These are phyloP conservation scores for Euryodendron excelsum DNA, from an alignment of 148 eudicot genomes.

Conservation along the genomic window DNA sequence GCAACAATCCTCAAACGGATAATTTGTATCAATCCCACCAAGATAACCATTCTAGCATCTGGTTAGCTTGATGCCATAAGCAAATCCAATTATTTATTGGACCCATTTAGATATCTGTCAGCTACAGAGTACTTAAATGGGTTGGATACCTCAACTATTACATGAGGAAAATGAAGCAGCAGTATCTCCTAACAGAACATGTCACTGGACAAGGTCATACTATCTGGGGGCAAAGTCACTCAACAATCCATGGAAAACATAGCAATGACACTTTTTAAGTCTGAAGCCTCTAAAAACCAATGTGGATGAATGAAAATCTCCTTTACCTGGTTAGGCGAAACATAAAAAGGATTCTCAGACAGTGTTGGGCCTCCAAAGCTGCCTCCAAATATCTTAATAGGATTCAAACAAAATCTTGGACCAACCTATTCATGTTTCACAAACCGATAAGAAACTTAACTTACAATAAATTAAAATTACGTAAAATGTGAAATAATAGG, in stretches of 20 bases:
- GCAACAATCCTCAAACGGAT: not conserved
- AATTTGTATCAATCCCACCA: not conserved
- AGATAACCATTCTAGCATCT: not conserved
- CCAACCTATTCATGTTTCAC: conserved; percentile 58
- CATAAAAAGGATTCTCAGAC: conserved; percentile 85
- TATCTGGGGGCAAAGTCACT: not conserved
- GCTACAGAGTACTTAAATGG: conserved; percentile 1
- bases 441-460: not conserved
- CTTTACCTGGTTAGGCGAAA: conserved; percentile 90
- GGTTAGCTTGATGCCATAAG: not conserved
- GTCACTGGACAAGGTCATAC: too few species aligned
- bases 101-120: not conserved
- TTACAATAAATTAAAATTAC: not conserved
- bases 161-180: too few species aligned
- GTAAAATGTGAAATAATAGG: not conserved
- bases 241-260: not conserved
- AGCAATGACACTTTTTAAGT: too few species aligned
- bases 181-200: too few species aligned
- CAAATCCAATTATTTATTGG: not conserved
- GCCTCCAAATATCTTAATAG: conserved; percentile 92
- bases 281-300: too few species aligned
- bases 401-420: conserved; percentile 93
- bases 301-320: not conserved
- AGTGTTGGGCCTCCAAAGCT: conserved; percentile 98
- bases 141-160: not conserved